Evolutionary conservation across 371 early-diverging fungal species (phyloP).

Genomic region (Dichotomocladium elegans): DNA sequence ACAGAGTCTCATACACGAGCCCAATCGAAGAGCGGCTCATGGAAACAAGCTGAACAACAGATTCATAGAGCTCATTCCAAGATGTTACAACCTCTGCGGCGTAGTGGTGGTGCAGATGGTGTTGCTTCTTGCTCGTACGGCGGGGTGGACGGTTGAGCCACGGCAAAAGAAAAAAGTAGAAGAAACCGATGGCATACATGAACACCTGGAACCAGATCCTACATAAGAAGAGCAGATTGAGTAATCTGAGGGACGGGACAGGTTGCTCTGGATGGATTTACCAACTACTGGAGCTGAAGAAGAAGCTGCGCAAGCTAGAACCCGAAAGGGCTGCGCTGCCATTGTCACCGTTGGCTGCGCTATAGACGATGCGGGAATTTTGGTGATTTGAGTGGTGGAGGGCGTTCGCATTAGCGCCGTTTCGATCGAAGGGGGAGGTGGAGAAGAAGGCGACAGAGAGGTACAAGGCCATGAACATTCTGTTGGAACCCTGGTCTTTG

Average conservation of each 20-base stretch:
- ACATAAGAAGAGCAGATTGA: background rate
- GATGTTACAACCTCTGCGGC: conserved; percentile 24
- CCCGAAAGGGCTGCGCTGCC: too few species aligned
- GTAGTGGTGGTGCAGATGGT: conserved; percentile 24
- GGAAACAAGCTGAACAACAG: background rate
- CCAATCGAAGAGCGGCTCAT: background rate
- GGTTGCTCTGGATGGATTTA: background rate
- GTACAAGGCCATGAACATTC: conserved; percentile 39
- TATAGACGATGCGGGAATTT: too few species aligned
- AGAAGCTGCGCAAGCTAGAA: too few species aligned
- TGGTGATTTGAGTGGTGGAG: too few species aligned
- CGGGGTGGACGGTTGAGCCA: conserved; percentile 22
- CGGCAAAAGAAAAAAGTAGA: conserved; percentile 24
- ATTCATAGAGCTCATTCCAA: conserved; percentile 21
- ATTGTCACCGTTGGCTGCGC: too few species aligned
- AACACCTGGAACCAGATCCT: conserved; percentile 12
- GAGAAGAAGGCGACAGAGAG: conserved; percentile 39
- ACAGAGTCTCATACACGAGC: conserved; percentile 1
- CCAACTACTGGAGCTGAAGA: background rate
- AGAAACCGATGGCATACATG: conserved; percentile 19
- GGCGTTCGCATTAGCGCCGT: background rate
- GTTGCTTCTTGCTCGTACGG: conserved; percentile 8
- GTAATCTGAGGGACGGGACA: background rate
- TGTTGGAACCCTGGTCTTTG: background rate
- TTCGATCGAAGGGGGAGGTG: conserved; percentile 17